Evolutionary conservation across 2,329 filamentous ascomycete species (phyloP), one percentile per base, ranked within the genome.

Genomic region (Venturia effusa): DNA sequence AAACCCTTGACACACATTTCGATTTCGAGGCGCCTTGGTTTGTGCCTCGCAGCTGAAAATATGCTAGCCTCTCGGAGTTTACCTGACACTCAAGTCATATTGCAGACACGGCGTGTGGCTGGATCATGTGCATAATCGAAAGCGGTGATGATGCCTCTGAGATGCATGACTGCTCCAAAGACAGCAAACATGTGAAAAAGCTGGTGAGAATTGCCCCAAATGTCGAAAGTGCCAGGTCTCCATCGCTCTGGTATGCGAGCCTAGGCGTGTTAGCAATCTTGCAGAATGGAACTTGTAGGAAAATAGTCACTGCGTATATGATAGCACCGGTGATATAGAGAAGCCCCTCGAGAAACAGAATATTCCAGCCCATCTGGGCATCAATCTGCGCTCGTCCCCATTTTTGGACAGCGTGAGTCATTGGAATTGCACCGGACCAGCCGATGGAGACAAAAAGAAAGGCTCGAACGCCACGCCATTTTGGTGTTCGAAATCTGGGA

Each of bases 121-220:
- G 51, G 59, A 60, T 40, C 59, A 40, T 93, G 90, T 69, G 90
- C 85, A 71, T 88, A 86, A 74, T 94, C 88, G 74, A 95, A 94
- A 5, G 90, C 90, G 73, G 84, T 87, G 54, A 88, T 72, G 76
- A 96, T 83, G 64, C 88, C 90, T 63, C 84, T 85, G 67, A 96
- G 78, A 76, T 96, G 92, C 30, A 87, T 83, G 1, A 82, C 81
- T 0, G 89, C 91, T 0, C 91, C 92, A 67, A 91, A 76, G 17
- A 96, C 78, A 34, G 96, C 90, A 66, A 91, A 83, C 55, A 93
- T 78, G 76, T 96, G 92, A 74, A 96, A 96, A 68, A 96, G 87
- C 76, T 96, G 92, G 74, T 96, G 92, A 30, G 90, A 95, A 73
- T 86, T 90, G 55, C 92, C 92, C 82, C 88, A 88, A 60, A 95